Percentiles rank a stretch among this genome's conserved stretches.
These are phyloP conservation scores for Vanrija pseudolonga DNA, from an alignment of 1,284 basidiomycete species.

Conservation along the genomic window DNA sequence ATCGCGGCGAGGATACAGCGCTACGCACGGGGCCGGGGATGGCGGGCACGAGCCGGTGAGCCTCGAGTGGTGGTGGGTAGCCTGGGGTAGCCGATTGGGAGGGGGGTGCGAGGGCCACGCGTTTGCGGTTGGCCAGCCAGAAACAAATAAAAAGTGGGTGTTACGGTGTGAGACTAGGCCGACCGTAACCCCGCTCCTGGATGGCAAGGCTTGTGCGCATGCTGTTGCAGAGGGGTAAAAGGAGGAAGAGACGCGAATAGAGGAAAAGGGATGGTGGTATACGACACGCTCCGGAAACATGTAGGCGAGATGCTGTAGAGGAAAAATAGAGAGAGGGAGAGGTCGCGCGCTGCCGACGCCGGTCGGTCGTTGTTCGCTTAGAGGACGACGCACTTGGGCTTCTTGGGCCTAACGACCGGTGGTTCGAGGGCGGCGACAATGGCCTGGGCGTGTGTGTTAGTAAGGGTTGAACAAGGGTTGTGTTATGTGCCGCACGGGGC, in stretches of 20 bases:
- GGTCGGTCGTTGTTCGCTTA: slow-evolving; percentile 39
- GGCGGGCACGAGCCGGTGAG: no score
- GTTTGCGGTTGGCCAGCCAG: no score
- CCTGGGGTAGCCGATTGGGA: no score
- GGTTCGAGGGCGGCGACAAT: slow-evolving; percentile 98
- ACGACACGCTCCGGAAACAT: slow-evolving; percentile 16
- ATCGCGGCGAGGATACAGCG: no score
- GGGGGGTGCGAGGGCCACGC: no score
- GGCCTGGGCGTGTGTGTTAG: slow-evolving; percentile 59
- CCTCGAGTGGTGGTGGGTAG: no score
- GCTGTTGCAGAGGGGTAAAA: no score
- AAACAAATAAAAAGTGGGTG: no score
- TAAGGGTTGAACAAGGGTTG: background rate
- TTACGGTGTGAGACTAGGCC: no score
- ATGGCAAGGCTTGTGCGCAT: no score
- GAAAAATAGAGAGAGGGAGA: background rate
- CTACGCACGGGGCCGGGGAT: no score
- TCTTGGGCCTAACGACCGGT: slow-evolving; percentile 80
- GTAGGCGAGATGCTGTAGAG: slow-evolving; percentile 12
- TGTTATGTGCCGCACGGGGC: background rate
- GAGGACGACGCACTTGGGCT: slow-evolving; percentile 72
- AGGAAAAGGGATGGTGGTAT: slow-evolving; percentile 12
- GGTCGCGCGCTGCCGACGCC: background rate
- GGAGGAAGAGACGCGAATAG: slow-evolving; percentile 11
- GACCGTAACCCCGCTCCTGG: no score